Evolutionary conservation across 352 stramenopile species (phyloP).

Genomic region (Phytophthora cactorum): DNA sequence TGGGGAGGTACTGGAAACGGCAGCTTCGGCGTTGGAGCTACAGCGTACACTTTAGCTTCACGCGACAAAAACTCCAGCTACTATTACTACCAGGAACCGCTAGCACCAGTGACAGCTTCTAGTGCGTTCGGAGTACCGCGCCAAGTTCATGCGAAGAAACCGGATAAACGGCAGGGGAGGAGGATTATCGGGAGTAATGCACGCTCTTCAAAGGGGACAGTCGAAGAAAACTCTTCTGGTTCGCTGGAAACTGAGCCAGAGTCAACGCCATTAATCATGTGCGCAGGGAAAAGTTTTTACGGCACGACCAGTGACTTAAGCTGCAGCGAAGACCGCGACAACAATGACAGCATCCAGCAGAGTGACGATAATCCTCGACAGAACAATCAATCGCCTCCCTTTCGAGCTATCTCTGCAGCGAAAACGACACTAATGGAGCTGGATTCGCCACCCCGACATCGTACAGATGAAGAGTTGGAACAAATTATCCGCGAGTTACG

Average conservation of each 20-base stretch:
- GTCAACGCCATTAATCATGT: conserved; percentile 26
- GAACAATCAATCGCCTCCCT: conserved; percentile 7
- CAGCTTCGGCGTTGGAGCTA: conserved; percentile 19
- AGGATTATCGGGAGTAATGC: conserved; percentile 10
- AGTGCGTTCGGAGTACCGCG: neutral
- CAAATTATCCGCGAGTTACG: conserved; percentile 70
- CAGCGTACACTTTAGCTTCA: conserved; percentile 23
- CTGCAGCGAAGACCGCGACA: conserved; percentile 9
- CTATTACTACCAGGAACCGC: conserved; percentile 36
- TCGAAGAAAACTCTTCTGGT: neutral
- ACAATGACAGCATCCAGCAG: conserved; percentile 6
- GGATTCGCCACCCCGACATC: conserved; percentile 13
- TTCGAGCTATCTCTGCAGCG: neutral
- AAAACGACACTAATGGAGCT: neutral
- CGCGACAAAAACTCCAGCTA: conserved; percentile 26
- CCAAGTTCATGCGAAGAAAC: conserved; percentile 20
- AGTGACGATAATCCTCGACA: neutral
- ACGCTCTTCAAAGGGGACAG: neutral
- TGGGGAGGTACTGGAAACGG: conserved; percentile 26
- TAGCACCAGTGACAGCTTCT: conserved; percentile 4
- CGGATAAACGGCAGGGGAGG: conserved; percentile 18
- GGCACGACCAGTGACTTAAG: neutral
- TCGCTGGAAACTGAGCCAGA: conserved; percentile 4
- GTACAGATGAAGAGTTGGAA: conserved; percentile 69
- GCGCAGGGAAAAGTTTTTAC: conserved; percentile 32